Conservation (phyloP, 176 grass and related monocot species). For the Aegilops speltoides region DNA sequence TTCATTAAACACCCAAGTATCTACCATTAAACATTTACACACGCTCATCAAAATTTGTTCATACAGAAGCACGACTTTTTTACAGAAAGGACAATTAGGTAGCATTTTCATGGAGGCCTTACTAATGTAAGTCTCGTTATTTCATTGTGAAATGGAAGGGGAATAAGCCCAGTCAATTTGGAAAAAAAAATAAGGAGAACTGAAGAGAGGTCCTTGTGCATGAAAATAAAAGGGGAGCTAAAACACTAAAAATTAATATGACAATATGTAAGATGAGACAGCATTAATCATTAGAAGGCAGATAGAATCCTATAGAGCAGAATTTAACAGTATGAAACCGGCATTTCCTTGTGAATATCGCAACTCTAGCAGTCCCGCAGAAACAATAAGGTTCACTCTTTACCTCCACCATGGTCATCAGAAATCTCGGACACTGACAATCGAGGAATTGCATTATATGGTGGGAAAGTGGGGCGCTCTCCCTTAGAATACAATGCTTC, state of each 20-base stretch:
- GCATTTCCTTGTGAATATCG: background rate
- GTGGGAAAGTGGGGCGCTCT: slow-evolving; percentile 49
- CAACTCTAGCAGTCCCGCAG: background rate
- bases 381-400: slow-evolving; percentile 25
- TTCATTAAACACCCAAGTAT: slow-evolving; percentile 3
- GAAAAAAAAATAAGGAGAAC: background rate
- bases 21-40: background rate
- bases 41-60: background rate
- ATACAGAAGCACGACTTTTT: background rate
- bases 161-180: slow-evolving; percentile 16
- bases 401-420: slow-evolving; percentile 79
- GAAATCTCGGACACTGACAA: slow-evolving; percentile 79
- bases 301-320: background rate
- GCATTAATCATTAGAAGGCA: background rate
- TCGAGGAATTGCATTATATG: slow-evolving; percentile 58
- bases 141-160: background rate
- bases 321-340: background rate
- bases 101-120: background rate
- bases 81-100: background rate
- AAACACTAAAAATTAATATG: slow-evolving; percentile 10
- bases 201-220: background rate
- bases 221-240: background rate
- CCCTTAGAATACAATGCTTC: slow-evolving; percentile 53
- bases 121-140: background rate
- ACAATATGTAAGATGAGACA: background rate